Conservation (phyloP, 352 stramenopile genomes). For the Globisporangium ultimum region DNA sequence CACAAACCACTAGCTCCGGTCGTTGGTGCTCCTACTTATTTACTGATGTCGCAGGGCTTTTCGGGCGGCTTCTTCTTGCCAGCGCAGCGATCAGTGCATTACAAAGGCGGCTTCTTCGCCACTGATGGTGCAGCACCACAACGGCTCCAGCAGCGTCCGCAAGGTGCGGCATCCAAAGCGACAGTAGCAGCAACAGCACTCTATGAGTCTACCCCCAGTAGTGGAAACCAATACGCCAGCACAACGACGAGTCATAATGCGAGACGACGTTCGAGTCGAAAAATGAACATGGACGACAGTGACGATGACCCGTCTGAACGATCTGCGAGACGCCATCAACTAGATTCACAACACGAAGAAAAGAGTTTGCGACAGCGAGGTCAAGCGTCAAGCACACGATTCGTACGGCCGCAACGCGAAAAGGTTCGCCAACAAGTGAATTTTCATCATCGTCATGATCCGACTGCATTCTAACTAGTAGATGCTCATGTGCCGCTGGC, state of each 20-base stretch:
- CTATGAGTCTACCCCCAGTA: no score
- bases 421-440: slow-evolving; percentile 8
- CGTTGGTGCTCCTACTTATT: neutral
- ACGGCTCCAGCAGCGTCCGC: neutral
- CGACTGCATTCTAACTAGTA: neutral
- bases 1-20: neutral
- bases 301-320: slow-evolving; percentile 4
- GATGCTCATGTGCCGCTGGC: neutral
- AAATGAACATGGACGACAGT: neutral
- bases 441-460: neutral
- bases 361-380: neutral
- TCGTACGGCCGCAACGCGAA: slow-evolving; percentile 14
- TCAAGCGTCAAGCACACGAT: slow-evolving; percentile 2
- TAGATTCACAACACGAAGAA: neutral
- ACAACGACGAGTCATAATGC: neutral
- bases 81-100: slow-evolving; percentile 50
- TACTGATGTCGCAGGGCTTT: slow-evolving; percentile 26
- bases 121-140: slow-evolving; percentile 10
- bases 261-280: neutral
- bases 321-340: neutral
- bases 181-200: neutral
- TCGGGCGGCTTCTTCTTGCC: slow-evolving; percentile 56
- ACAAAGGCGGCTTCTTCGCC: slow-evolving; percentile 52
- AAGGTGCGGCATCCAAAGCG: slow-evolving; percentile 5
- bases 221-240: neutral